These are phyloP conservation scores for Gigaspora rosea DNA, from an alignment of 192 early-diverging fungal genomes.

Conservation along the genomic window DNA sequence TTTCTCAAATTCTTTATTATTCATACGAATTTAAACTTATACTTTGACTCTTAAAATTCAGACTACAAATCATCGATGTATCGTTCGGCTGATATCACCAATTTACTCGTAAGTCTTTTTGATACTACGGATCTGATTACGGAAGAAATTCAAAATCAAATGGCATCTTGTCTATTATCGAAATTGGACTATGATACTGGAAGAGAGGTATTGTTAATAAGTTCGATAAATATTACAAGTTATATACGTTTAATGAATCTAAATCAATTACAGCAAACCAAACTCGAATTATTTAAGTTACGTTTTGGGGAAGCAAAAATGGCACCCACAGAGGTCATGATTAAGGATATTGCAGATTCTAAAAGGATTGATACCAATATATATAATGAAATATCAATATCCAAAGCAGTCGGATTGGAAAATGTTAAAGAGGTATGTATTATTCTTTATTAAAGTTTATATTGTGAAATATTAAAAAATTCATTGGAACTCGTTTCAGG, in stretches of 20 bases:
- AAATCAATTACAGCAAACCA: conserved; percentile 45
- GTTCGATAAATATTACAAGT: not conserved
- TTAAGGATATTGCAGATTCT: conserved; percentile 77
- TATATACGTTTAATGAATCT: not conserved
- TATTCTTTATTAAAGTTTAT: no score
- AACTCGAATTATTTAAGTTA: conserved; percentile 75
- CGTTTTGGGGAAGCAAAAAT: conserved; percentile 66
- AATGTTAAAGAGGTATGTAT: not conserved
- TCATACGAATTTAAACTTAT: not conserved
- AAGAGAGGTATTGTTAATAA: conserved; percentile 49
- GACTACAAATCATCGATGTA: conserved; percentile 36
- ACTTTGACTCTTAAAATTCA: not conserved
- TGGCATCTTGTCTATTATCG: conserved; percentile 56
- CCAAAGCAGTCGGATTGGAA: not conserved
- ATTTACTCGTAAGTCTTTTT: conserved; percentile 68
- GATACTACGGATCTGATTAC: conserved; percentile 70
- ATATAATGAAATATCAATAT: not conserved
- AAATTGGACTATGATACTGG: conserved; percentile 51
- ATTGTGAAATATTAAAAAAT: no score
- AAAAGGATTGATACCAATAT: conserved; percentile 52
- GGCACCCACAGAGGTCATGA: conserved; percentile 76
- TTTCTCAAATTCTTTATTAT: not conserved
- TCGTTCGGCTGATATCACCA: conserved; percentile 61
- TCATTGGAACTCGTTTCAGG: no score
- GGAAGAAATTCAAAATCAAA: conserved; percentile 64